Conservation (phyloP, 169 alveolate genomes). For the Babesia ovis region DNA sequence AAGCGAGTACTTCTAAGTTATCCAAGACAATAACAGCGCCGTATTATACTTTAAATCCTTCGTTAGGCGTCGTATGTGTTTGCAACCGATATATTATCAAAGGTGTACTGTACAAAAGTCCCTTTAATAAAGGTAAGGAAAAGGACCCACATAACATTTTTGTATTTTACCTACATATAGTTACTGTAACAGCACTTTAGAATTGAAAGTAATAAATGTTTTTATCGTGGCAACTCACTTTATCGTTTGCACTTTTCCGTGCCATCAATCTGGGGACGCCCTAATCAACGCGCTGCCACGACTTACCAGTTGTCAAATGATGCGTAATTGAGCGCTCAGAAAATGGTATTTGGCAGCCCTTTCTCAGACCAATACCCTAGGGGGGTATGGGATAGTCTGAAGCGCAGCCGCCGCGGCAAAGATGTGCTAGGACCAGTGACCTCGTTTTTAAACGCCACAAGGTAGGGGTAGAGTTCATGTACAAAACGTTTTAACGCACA, state of each 20-base stretch:
- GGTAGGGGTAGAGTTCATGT: slow-evolving; percentile 7
- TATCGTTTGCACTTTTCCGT: not conserved
- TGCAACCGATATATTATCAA: no score
- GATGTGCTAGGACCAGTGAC: slow-evolving; percentile 44
- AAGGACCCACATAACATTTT: no score
- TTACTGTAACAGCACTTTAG: no score
- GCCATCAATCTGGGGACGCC: slow-evolving; percentile 18
- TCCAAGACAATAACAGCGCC: no score
- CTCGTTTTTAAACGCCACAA: slow-evolving; percentile 39
- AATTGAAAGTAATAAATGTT: not conserved
- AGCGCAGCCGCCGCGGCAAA: slow-evolving; percentile 56
- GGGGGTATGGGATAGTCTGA: slow-evolving; percentile 52
- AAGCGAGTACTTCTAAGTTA: no score
- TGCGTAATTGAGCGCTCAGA: not conserved
- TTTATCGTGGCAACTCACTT: not conserved
- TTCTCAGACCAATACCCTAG: slow-evolving; percentile 60
- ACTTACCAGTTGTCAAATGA: not conserved
- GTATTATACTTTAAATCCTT: no score
- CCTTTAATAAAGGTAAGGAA: no score
- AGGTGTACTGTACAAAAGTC: no score
- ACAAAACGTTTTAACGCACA: not conserved
- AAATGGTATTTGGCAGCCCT: slow-evolving; percentile 71
- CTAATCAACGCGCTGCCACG: not conserved
- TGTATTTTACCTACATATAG: no score
- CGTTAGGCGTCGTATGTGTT: no score